Evolutionary conservation across 805 yeast species (phyloP).

Genomic region (Wickerhamomyces xylosicus): DNA sequence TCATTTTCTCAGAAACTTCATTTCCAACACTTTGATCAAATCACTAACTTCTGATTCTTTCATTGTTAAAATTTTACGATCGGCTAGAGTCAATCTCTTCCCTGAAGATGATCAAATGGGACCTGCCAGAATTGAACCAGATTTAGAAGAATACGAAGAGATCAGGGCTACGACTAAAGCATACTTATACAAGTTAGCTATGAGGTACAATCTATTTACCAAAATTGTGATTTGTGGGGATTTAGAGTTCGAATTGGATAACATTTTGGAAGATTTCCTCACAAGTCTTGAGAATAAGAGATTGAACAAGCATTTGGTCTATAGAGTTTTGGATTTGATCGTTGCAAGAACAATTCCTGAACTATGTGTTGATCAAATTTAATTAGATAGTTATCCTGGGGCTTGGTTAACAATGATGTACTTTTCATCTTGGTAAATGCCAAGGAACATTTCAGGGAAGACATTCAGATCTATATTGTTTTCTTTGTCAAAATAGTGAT

Average conservation of each 20-base stretch:
- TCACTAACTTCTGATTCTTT: constrained; percentile 11
- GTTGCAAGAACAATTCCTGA: constrained; percentile 31
- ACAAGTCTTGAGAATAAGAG: constrained; percentile 24
- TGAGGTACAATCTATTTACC: constrained; percentile 6
- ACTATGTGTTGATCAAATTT: constrained; percentile 5
- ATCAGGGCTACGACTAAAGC: constrained; percentile 19
- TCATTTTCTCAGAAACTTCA: constrained; percentile 12
- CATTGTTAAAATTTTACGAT: constrained; percentile 15
- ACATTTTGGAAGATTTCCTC: constrained; percentile 22
- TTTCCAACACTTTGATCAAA: constrained; percentile 11
- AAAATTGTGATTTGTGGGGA: background rate
- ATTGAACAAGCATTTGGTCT: constrained; percentile 33
- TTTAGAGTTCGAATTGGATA: constrained; percentile 14
- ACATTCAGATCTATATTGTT: no score
- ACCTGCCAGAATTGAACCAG: constrained; percentile 32
- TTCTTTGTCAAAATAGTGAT: background rate
- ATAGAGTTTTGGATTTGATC: constrained; percentile 31
- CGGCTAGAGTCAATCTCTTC: constrained; percentile 29
- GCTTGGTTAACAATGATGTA: constrained; percentile 25
- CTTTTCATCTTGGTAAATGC: constrained; percentile 7
- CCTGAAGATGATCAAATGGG: constrained; percentile 43
- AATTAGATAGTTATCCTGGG: no score
- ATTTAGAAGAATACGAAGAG: constrained; percentile 25
- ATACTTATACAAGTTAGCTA: constrained; percentile 16
- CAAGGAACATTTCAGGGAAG: constrained; percentile 2